Conservation (phyloP, 1,284 basidiomycete species). For the Rhodofomes roseus region DNA sequence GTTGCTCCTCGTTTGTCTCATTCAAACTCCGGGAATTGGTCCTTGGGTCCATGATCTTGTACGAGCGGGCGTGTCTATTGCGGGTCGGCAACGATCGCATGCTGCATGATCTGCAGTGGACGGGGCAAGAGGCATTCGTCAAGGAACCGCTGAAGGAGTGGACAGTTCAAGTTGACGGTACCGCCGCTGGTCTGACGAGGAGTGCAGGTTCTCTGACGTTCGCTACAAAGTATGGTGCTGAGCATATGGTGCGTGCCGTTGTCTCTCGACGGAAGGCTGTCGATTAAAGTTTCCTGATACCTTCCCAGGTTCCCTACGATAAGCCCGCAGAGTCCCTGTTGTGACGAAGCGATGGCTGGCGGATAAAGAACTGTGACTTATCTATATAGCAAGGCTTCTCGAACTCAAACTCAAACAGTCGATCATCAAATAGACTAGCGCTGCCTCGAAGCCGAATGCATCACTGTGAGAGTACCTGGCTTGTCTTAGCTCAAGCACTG, state of each 20-base stretch:
- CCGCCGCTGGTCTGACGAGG: conserved; percentile 52
- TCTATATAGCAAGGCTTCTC: background rate
- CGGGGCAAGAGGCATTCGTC: conserved; percentile 47
- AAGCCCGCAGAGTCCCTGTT: conserved; percentile 52
- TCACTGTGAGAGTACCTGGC: too few species aligned
- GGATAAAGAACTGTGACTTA: conserved; percentile 16
- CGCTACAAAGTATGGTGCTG: conserved; percentile 54
- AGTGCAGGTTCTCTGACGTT: conserved; percentile 58
- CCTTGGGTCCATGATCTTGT: background rate
- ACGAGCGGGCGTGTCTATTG: background rate
- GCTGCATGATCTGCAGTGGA: conserved; percentile 60
- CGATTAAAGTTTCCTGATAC: background rate
- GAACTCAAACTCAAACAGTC: too few species aligned
- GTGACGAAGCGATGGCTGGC: conserved; percentile 50
- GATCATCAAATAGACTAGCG: too few species aligned
- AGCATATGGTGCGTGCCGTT: conserved; percentile 54
- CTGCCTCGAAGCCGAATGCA: too few species aligned
- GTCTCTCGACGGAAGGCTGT: background rate
- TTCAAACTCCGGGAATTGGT: too few species aligned
- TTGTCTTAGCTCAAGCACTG: too few species aligned
- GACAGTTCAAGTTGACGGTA: conserved; percentile 48
- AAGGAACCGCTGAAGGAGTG: conserved; percentile 49
- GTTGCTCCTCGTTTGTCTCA: too few species aligned
- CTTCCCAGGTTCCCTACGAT: conserved; percentile 50
- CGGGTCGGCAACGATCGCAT: conserved; percentile 56